These are phyloP conservation scores for Carex myosuroides DNA, from an alignment of 176 grass and related monocot genomes.

Conservation along the genomic window DNA sequence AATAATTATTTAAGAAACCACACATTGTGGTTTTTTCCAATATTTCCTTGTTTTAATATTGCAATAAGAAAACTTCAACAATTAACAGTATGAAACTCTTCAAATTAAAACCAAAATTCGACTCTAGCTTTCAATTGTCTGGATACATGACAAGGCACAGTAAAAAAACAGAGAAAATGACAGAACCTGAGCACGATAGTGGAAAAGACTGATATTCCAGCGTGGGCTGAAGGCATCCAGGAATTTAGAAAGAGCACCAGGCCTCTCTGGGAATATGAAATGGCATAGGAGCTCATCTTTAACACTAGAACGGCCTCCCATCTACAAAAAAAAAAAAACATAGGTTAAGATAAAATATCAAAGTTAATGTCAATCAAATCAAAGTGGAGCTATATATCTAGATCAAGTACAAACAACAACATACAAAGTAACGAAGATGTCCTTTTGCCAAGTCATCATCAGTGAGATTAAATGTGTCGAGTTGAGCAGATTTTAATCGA, in stretches of 20 bases:
- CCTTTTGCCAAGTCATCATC: constrained; percentile 79
- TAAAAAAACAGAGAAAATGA: neutral
- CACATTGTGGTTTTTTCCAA: neutral
- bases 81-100: neutral
- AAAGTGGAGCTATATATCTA: neutral
- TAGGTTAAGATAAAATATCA: constrained; percentile 1
- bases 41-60: neutral
- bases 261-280: constrained; percentile 92
- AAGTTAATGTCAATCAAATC: neutral
- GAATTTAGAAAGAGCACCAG: constrained; percentile 80
- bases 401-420: constrained; percentile 27
- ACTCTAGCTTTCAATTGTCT: neutral
- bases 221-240: constrained; percentile 76
- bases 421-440: constrained; percentile 95
- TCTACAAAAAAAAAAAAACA: constrained; percentile 36
- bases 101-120: neutral
- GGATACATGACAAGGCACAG: neutral
- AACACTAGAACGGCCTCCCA: constrained; percentile 83
- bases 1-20: neutral
- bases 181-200: constrained; percentile 82
- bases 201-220: constrained; percentile 98
- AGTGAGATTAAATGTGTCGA: constrained; percentile 82
- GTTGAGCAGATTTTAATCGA: constrained; percentile 52
- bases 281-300: constrained; percentile 75
- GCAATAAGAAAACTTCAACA: neutral